Evolutionary conservation across 1,284 basidiomycete species (phyloP).

Genomic region (Wallemia ichthyophaga): DNA sequence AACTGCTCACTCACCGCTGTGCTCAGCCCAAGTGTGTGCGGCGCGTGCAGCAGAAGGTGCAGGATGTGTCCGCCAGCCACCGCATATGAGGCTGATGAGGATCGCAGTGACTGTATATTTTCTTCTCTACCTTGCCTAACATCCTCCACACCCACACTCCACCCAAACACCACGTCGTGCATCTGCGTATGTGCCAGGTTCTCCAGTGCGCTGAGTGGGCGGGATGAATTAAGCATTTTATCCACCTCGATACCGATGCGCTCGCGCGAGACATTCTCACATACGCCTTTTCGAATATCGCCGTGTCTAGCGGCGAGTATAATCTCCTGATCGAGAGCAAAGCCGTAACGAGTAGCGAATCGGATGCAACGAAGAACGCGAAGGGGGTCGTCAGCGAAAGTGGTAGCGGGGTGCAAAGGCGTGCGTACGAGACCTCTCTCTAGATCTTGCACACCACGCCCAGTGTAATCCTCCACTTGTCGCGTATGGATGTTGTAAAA

Average conservation of each 20-base stretch:
- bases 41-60: constrained; percentile 7
- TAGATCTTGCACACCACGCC: constrained; percentile 50
- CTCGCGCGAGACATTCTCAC: constrained; percentile 55
- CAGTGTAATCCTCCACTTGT: constrained; percentile 66
- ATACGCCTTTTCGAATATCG: constrained; percentile 41
- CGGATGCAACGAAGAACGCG: constrained; percentile 67
- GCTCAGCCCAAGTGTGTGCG: neutral
- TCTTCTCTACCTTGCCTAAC: too few relatives aligned
- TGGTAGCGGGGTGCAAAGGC: constrained; percentile 55
- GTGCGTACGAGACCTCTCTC: constrained; percentile 55
- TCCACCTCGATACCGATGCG: constrained; percentile 64
- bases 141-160: too few relatives aligned
- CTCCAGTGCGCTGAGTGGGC: neutral
- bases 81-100: constrained; percentile 9
- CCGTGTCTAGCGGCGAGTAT: constrained; percentile 31
- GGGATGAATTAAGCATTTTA: constrained; percentile 46
- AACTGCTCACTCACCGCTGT: neutral
- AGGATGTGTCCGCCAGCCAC: constrained; percentile 9
- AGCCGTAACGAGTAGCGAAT: constrained; percentile 71
- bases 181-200: neutral
- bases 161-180: neutral
- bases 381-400: constrained; percentile 80
- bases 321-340: constrained; percentile 43
- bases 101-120: too few relatives aligned
- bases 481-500: constrained; percentile 87